phyloP scores from a whole-genome alignment of 2,329 filamentous ascomycete species.

The Pseudogymnoascus destructans region DNA sequence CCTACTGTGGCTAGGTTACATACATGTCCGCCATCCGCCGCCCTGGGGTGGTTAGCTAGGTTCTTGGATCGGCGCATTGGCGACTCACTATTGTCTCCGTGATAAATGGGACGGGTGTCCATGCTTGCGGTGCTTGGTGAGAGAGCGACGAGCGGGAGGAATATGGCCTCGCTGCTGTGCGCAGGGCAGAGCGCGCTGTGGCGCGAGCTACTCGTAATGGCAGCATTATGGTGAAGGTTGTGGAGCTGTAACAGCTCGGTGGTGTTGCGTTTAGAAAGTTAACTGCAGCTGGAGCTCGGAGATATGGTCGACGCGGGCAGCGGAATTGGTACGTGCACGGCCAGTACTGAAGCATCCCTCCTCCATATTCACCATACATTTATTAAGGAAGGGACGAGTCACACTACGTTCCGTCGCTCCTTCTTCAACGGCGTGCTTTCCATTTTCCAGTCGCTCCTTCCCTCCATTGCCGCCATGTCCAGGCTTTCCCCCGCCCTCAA shows the following conservation, averaged over 20 bases:
- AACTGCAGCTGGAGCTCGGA: background rate
- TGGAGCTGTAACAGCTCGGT: background rate
- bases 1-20: conserved; percentile 26
- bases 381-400: background rate
- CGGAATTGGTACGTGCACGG: background rate
- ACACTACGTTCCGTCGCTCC: background rate
- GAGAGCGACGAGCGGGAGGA: conserved; percentile 16
- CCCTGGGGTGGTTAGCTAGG: conserved; percentile 36
- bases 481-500: conserved; percentile 62
- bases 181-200: conserved; percentile 18
- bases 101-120: conserved; percentile 38
- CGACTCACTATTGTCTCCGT: conserved; percentile 42
- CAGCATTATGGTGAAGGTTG: conserved; percentile 17
- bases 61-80: conserved; percentile 17
- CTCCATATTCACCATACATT: background rate
- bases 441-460: background rate
- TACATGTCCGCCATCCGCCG: conserved; percentile 67
- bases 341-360: background rate
- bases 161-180: conserved; percentile 17
- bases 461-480: conserved; percentile 39
- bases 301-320: background rate
- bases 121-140: conserved; percentile 23
- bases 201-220: conserved; percentile 19
- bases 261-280: background rate
- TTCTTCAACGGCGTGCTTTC: background rate